A percentile compares a stretch with the other conserved stretches of the same genome.
Conservation (phyloP, 2,329 filamentous ascomycete species). For the Bipolaris victoriae region DNA sequence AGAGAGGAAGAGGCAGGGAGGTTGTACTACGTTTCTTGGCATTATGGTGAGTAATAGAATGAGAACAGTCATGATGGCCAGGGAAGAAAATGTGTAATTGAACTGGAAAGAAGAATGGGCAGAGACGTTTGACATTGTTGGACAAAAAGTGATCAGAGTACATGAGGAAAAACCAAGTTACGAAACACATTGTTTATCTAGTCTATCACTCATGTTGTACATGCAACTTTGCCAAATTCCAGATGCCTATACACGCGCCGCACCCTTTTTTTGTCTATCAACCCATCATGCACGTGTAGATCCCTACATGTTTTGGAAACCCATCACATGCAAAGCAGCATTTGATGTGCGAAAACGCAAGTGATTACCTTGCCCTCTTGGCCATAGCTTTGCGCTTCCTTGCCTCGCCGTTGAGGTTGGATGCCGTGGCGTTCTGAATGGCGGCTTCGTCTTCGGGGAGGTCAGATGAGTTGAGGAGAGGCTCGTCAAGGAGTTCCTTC, state of each 20-base stretch:
- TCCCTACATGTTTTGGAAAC: conserved; percentile 1
- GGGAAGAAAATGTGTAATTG: too few relatives aligned
- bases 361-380: conserved; percentile 31
- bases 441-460: conserved; percentile 48
- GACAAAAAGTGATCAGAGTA: too few relatives aligned
- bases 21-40: too few relatives aligned
- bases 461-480: conserved; percentile 45
- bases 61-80: too few relatives aligned
- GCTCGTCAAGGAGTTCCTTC: conserved; percentile 45
- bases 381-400: conserved; percentile 49
- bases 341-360: neutral
- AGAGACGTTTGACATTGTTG: too few relatives aligned
- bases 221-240: neutral
- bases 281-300: conserved; percentile 1
- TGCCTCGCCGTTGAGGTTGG: conserved; percentile 55
- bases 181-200: neutral
- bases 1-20: too few relatives aligned
- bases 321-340: neutral
- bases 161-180: too few relatives aligned
- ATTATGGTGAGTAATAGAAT: too few relatives aligned
- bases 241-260: neutral
- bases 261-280: neutral
- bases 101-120: too few relatives aligned
- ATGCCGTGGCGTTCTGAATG: conserved; percentile 51
- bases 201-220: neutral